Conservation (phyloP, 179 eudicot genomes). For the Sideroxylon spinosum region DNA sequence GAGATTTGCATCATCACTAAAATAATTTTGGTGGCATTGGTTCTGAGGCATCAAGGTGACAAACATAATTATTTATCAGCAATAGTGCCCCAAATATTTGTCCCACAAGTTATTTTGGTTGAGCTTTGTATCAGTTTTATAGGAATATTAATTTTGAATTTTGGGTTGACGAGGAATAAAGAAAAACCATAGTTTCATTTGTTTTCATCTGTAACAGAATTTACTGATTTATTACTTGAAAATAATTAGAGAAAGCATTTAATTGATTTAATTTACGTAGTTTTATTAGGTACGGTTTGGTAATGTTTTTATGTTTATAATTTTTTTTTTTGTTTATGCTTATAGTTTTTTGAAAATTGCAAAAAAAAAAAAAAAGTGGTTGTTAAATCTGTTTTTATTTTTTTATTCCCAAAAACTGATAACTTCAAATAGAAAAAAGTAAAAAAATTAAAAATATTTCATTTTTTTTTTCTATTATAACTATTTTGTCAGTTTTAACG, state of each 20-base stretch:
- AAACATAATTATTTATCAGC: not conserved
- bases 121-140: not conserved
- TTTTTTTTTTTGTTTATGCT: no score
- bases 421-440: no score
- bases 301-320: no score
- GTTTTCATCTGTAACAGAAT: constrained; percentile 6
- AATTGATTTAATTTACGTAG: not conserved
- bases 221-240: not conserved
- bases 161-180: not conserved
- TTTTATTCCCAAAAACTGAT: no score
- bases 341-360: no score
- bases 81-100: not conserved
- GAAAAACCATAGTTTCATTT: not conserved
- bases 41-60: not conserved
- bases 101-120: not conserved
- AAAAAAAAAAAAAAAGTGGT: no score
- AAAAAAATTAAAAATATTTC: no score
- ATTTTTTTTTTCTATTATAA: no score
- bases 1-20: not conserved
- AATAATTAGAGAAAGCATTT: constrained; percentile 5
- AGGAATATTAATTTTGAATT: constrained; percentile 3
- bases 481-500: no score
- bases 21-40: not conserved
- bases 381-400: no score
- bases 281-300: no score